Conservation (phyloP, 441 rosid species). For the Metrosideros polymorpha region DNA sequence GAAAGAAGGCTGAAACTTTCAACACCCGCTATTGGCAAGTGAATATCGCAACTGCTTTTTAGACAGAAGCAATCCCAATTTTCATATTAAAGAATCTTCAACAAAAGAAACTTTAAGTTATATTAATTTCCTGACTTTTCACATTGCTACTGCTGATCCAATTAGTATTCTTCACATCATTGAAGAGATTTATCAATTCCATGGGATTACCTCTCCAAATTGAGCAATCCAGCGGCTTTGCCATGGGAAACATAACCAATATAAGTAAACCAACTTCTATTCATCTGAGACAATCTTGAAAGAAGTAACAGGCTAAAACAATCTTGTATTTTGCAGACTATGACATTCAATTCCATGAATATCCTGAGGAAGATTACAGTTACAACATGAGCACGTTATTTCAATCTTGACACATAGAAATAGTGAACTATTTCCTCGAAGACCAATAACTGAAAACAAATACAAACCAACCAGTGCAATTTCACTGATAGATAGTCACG, state of each 20-base stretch:
- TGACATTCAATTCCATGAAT: not conserved
- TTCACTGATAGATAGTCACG: slow-evolving; percentile 51
- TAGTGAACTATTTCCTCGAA: not conserved
- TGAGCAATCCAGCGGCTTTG: not conserved
- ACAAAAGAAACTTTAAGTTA: not conserved
- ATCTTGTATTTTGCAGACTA: not conserved
- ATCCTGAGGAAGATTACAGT: not conserved
- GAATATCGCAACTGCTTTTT: not conserved
- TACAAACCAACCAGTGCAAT: not conserved
- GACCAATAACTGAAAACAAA: not conserved
- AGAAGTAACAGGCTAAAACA: not conserved
- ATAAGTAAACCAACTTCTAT: not conserved
- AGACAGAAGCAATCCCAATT: not conserved
- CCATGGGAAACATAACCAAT: not conserved
- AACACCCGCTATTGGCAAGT: not conserved
- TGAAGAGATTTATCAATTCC: not conserved
- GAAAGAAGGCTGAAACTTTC: not conserved
- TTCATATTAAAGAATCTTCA: not conserved
- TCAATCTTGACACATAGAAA: not conserved
- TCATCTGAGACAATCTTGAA: not conserved
- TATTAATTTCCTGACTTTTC: not conserved
- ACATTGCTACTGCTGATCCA: not conserved
- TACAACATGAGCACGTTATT: not conserved
- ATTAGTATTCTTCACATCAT: not conserved
- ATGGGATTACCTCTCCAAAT: not conserved